Conservation (phyloP, 108 stramenopile genomes). For the Conticribra weissflogii region DNA sequence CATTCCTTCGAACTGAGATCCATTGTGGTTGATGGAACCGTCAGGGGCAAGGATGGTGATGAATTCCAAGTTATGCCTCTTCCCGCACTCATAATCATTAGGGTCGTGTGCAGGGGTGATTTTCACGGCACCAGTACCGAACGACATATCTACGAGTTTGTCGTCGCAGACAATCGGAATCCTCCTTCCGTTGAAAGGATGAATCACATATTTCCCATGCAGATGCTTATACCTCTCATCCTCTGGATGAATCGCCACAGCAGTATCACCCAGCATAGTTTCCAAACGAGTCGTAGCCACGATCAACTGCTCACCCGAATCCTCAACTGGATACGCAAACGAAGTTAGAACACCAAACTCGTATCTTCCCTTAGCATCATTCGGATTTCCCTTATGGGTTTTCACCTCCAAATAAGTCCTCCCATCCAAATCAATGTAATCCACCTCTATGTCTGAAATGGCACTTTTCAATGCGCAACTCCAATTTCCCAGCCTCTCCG, state of each 20-base stretch:
- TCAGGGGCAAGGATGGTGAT: constrained; percentile 90
- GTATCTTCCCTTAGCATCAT: constrained; percentile 91
- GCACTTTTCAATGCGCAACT: constrained; percentile 97
- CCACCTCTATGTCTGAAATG: constrained; percentile 99
- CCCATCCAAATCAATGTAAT: constrained; percentile 94
- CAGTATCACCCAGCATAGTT: constrained; percentile 99
- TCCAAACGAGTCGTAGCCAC: constrained; percentile 99
- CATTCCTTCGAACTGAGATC: constrained; percentile 92
- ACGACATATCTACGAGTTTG: constrained; percentile 96
- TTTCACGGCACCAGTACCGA: constrained; percentile 99
- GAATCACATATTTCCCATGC: constrained; percentile 94
- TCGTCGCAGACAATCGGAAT: constrained; percentile 95
- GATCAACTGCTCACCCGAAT: constrained; percentile 89
- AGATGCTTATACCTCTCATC: constrained; percentile 97
- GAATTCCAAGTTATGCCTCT: constrained; percentile 94
- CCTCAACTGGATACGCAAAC: constrained; percentile 97
- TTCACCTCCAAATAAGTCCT: constrained; percentile 93
- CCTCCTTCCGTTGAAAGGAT: constrained; percentile 95
- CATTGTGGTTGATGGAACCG: constrained; percentile 93
- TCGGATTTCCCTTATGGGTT: constrained; percentile 92
- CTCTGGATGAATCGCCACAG: constrained; percentile 98
- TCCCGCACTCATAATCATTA: constrained; percentile 99
- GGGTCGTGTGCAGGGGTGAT: constrained; percentile 99
- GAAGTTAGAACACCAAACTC: constrained; percentile 97
- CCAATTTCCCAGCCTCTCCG: constrained; percentile 97